Evolutionary conservation across 805 yeast species (phyloP), one percentile per base, ranked within the genome.

Genomic region (Ogataea glucozyma): DNA sequence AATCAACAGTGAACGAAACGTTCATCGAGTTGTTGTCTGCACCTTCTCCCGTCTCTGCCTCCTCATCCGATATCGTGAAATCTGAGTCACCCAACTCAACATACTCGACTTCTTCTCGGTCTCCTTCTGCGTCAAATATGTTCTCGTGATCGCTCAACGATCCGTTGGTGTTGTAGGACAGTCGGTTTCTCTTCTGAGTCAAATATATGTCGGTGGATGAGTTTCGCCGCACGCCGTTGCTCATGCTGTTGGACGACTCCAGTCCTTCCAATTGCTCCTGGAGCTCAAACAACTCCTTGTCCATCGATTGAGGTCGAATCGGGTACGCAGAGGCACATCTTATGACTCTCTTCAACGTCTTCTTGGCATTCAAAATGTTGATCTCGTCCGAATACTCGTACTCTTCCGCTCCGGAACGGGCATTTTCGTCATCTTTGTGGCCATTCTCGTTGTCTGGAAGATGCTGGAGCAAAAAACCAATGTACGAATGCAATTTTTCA

Each of bases 401-500:
- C 27, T 57, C 58, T 21, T n/a, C n/a, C n/a, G 48, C n/a, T 17
- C 52, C 40, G 10, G 42, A 31, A 13, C 41, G 23, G 10, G 41
- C n/a, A n/a, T n/a, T 38, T 35, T 68, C 58, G 45, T 70, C 58
- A 60, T 46, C 36, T 4, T 33, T 33, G 20, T 22, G 21, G 14
- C 16, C 16, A 3, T 4, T 13, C 18, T 36, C 46, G 16, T 43
- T 43, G 13, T 31, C 35, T 7, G 49, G 47, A 13, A 48, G 67
- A 49, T 75, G 72, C 52, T 78, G 82, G 36, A 76, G 61, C 46
- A 76, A 72, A 48, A 76, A 78, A 8, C 82, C 82, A 56, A 78
- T 78, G 53, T 76, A 78, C 26, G 81, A 75, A 43, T 75, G 65
- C 26, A 78, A 63, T 53, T 78, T 77, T 43, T 78, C 83, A 55